Base-by-base conservation (phyloP, 208 protist genomes). In the Plasmodiophora brassicae region DNA sequence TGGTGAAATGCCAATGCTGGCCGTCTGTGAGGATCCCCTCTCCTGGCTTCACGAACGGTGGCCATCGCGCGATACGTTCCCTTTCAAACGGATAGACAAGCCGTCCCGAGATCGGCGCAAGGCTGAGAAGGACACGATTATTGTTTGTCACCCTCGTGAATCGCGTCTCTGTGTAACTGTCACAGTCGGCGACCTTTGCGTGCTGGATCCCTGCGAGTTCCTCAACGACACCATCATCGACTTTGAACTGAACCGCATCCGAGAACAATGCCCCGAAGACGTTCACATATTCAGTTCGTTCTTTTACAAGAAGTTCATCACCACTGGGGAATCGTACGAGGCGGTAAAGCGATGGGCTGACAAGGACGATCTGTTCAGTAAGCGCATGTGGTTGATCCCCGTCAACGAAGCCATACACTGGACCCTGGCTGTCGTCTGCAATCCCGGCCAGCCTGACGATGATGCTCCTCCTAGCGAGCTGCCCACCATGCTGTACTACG, bases 221-320 rank as follows among this genome's bases (percentile, higher is more conserved):
- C 65, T 78, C 65, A 78, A 78, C 41, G 65, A 78, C 41, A 78
- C 65, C 65, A 32, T 78, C n/a, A 78, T 78, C 65, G 65, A 78
- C n/a, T 78, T 78, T 32, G 41, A 78, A 78, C n/a, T 78, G 5
- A 38, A n/a, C 20, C 14, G 41, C 5, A 5, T 78, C n/a, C 65
- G 65, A 36, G 32, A 36, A 5, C 65, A 32, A 44, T 38, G 32
- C n/a, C 32, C 10, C 10, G 25, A 28, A 14, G 50, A 57, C 25
- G 32, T 36, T 32, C 65, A 78, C n/a, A 38, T 78, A 5, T 78
- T 78, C n/a, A 78, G 14, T 78, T 78, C 65, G n/a, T 78, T 78
- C n/a, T 78, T 78, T 32, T 78, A 78, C 41, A 78, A 78, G 65
- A 5, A 38, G n/a, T 78, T 78, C 41, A 38, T 78, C 32, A 78